Evolutionary conservation across 2,329 filamentous ascomycete species (phyloP), one percentile per base, ranked within the genome.

Genomic region (Fusarium bactridioides): DNA sequence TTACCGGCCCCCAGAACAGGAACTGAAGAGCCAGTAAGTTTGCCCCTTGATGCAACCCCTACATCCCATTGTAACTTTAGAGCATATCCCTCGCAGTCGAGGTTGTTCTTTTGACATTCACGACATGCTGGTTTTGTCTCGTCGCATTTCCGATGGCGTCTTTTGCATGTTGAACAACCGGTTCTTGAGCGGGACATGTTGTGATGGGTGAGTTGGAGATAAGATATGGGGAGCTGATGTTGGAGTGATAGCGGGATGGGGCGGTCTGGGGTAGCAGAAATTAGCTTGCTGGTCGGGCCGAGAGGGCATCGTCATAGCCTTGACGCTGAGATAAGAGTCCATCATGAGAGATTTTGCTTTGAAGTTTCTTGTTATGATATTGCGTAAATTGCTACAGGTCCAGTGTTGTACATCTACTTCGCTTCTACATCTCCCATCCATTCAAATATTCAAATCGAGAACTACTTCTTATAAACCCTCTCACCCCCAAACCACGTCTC

Each of bases 111-210:
- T 7, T 64, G 43, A 21, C 73, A 75, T 38, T 71, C 48, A 2
- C 53, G 37, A 27, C 73, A 75, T 5, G 19, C 8, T 10, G 73
- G 73, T 10, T 60, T 71, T 3, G 67, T 70, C 37, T 75, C 70
- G 23, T 75, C 73, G 27, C 73, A 75, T 51, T 75, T 75, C 5
- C 72, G 67, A 43, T 75, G 73, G 10, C 73, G 72, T 33, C 51
- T 57, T 33, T 75, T 75, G 53, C 73, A 75, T 3, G 72, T 75
- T 23, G 33, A 41, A 15, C 73, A 75, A 7, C 73, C 73, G 8
- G 35, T 61, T 44, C 73, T 64, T 33, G 72, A 75, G 25, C 73
- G 72, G 10, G 54, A 35, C 73, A 75, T 75, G 25, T 44, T 45
- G 25, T 7, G 3, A 10, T 33, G 19, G 9, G 13, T 31, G 15